Conservation (phyloP, 129 eudicot genomes). For the Flaveria ramosissima region DNA sequence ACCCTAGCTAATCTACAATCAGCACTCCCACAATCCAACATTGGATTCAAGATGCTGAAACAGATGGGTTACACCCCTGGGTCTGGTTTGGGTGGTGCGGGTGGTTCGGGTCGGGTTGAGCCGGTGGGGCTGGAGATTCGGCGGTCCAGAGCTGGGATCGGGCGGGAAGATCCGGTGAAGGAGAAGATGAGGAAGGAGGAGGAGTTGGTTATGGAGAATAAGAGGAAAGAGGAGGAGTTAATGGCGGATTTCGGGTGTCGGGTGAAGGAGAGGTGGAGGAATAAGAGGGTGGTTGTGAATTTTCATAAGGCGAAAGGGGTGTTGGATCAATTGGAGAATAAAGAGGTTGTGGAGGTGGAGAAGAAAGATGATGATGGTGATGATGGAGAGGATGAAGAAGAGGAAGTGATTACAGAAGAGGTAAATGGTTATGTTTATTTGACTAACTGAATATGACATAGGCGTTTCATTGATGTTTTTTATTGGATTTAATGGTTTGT, state of each 20-base stretch:
- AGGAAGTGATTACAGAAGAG: conserved; percentile 81
- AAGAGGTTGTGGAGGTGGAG: conserved; percentile 57
- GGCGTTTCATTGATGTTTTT: not conserved
- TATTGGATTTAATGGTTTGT: too few relatives aligned
- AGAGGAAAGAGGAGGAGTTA: conserved; percentile 61
- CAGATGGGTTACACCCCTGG: conserved; percentile 99
- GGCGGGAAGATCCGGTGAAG: conserved; percentile 63
- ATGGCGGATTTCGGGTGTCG: conserved; percentile 73
- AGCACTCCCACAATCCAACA: conserved; percentile 83
- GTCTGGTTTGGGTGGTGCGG: conserved; percentile 74
- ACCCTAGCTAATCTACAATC: conserved; percentile 63
- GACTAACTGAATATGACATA: not conserved
- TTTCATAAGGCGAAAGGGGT: conserved; percentile 76
- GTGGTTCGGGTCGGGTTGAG: conserved; percentile 72
- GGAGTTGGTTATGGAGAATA: conserved; percentile 47
- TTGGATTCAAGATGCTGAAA: conserved; percentile 82
- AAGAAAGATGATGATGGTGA: conserved; percentile 49
- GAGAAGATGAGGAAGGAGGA: conserved; percentile 73
- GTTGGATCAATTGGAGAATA: conserved; percentile 85
- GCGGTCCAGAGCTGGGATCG: conserved; percentile 83
- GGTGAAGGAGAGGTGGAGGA: conserved; percentile 80
- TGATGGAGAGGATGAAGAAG: conserved; percentile 75
- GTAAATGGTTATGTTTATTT: conserved; percentile 36
- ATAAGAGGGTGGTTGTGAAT: conserved; percentile 53
- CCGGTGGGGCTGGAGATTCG: conserved; percentile 78